These are phyloP conservation scores for Penicillium aurantiogriseum DNA, from an alignment of 2,329 filamentous ascomycete species.

Conservation along the genomic window DNA sequence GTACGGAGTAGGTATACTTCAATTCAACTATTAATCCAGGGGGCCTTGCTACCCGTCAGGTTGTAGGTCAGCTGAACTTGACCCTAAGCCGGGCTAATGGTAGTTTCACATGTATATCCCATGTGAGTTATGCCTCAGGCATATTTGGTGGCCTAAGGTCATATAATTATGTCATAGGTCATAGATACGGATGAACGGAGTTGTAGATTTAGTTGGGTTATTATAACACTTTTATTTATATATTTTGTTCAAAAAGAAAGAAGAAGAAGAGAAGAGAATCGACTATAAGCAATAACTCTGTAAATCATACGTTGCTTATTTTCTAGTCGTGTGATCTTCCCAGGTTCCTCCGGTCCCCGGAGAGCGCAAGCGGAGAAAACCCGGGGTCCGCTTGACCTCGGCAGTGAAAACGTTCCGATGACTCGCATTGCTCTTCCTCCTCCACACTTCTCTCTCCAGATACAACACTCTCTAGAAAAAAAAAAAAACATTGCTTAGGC, in stretches of 20 bases:
- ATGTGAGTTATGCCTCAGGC: background rate
- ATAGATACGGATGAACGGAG: background rate
- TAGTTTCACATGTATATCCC: background rate
- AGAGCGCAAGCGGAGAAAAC: constrained; percentile 20
- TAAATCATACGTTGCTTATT: background rate
- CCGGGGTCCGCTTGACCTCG: constrained; percentile 26
- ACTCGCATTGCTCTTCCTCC: constrained; percentile 8
- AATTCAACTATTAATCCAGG: background rate
- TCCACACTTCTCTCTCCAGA: background rate
- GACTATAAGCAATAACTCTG: background rate
- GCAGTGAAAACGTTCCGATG: constrained; percentile 23
- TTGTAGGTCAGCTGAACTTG: background rate
- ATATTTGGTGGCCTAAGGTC: background rate
- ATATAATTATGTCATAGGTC: background rate
- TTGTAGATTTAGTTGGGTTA: background rate
- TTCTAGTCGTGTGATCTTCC: constrained; percentile 9
- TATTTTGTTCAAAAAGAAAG: background rate
- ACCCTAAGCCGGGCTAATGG: too few species aligned
- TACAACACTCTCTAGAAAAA: constrained; percentile 1
- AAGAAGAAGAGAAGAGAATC: background rate
- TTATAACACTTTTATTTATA: too few species aligned
- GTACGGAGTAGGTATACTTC: background rate
- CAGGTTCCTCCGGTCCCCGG: constrained; percentile 20
- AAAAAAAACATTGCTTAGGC: constrained; percentile 13
- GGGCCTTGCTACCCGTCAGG: background rate